Conservation (phyloP, 2,329 filamentous ascomycete species). For the Ascochyta koolunga region DNA sequence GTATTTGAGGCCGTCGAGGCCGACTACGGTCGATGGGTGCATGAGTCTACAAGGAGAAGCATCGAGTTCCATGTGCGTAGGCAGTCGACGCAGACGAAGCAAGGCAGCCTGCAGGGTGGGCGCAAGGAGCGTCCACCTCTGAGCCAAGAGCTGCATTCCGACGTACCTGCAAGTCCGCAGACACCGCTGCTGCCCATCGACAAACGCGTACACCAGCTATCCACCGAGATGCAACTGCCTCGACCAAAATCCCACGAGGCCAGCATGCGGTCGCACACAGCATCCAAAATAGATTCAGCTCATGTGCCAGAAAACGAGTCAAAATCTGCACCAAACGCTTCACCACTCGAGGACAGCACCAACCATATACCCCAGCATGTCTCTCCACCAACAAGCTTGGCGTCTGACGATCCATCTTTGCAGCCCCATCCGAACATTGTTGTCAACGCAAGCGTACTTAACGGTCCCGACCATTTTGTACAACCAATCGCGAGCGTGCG, state of each 20-base stretch:
- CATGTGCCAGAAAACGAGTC: background rate
- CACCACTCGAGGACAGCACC: background rate
- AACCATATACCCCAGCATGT: background rate
- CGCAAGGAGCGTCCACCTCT: background rate
- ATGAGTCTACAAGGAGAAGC: slow-evolving; percentile 76
- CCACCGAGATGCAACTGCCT: slow-evolving; percentile 4
- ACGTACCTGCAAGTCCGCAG: background rate
- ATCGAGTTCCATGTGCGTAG: slow-evolving; percentile 64
- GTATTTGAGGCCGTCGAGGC: slow-evolving; percentile 80
- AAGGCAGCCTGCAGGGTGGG: slow-evolving; percentile 3
- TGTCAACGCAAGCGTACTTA: background rate
- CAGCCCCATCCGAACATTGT: slow-evolving; percentile 3
- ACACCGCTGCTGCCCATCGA: slow-evolving; percentile 4
- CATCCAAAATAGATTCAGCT: background rate
- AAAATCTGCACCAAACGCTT: background rate
- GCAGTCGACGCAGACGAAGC: slow-evolving; percentile 17
- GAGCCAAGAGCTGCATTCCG: slow-evolving; percentile 18
- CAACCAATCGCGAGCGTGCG: background rate
- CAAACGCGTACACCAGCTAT: slow-evolving; percentile 9
- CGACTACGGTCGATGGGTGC: slow-evolving; percentile 80
- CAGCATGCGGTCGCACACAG: background rate
- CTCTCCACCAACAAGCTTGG: background rate
- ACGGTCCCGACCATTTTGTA: background rate
- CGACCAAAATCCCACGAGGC: background rate
- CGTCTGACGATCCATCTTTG: background rate